phyloP scores from a whole-genome alignment of 2,329 filamentous ascomycete species.

The Triangularia setosa region DNA sequence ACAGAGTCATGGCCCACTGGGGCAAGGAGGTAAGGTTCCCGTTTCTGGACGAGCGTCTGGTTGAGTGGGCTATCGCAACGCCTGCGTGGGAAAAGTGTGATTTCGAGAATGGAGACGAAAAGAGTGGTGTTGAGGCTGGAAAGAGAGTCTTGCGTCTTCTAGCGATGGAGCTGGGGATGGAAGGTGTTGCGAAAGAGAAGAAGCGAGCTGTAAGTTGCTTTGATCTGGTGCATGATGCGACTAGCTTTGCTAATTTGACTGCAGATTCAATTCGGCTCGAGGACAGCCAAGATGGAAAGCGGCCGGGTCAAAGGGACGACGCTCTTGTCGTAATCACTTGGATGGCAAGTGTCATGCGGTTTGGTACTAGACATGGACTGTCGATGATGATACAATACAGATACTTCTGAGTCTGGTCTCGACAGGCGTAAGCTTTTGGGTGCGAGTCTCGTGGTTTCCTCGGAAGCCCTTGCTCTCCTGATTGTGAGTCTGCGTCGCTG shows the following conservation, averaged over 20 bases:
- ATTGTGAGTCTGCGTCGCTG: slow-evolving; percentile 25
- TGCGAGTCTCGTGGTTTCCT: slow-evolving; percentile 42
- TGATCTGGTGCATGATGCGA: not conserved
- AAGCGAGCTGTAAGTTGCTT: slow-evolving; percentile 71
- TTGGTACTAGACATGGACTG: slow-evolving; percentile 23
- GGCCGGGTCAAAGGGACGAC: slow-evolving; percentile 67
- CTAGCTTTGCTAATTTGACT: slow-evolving; percentile 9
- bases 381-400: slow-evolving; percentile 66
- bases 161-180: slow-evolving; percentile 70
- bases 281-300: slow-evolving; percentile 78
- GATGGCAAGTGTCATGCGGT: slow-evolving; percentile 9
- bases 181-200: slow-evolving; percentile 73
- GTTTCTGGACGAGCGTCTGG: slow-evolving; percentile 80
- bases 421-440: slow-evolving; percentile 15
- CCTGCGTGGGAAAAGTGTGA: slow-evolving; percentile 86
- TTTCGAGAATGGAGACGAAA: slow-evolving; percentile 53
- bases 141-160: slow-evolving; percentile 79
- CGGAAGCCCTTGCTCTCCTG: slow-evolving; percentile 43
- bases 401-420: slow-evolving; percentile 65
- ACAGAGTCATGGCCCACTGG: slow-evolving; percentile 87
- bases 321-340: slow-evolving; percentile 38
- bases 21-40: slow-evolving; percentile 85
- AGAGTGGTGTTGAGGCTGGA: slow-evolving; percentile 60
- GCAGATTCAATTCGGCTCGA: slow-evolving; percentile 76
- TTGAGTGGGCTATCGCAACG: slow-evolving; percentile 71